Conservation (phyloP, 140 eudicot species). For the Bidens hawaiensis region DNA sequence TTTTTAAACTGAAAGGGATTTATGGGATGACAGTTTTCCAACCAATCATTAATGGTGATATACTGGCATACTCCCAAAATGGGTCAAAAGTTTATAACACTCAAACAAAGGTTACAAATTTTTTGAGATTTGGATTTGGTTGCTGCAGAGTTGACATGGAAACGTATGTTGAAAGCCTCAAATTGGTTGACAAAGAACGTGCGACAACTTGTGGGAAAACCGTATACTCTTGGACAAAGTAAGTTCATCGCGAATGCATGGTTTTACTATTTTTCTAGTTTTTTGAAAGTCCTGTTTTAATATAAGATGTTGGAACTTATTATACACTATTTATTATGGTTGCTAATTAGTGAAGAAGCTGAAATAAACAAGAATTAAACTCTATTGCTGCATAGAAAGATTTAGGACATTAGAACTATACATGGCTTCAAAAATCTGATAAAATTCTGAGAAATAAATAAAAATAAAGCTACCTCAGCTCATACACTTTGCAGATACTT, state of each 20-base stretch:
- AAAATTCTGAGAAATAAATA: slow-evolving; percentile 1
- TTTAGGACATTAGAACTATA: slow-evolving; percentile 19
- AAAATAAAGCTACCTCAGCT: neutral
- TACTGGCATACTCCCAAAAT: neutral
- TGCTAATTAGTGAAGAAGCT: slow-evolving; percentile 2
- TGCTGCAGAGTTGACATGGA: slow-evolving; percentile 6
- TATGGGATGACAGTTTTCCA: too few species aligned
- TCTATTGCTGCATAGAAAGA: slow-evolving; percentile 21
- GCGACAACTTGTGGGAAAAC: neutral
- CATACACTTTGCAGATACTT: slow-evolving; percentile 31
- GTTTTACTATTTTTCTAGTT: too few species aligned
- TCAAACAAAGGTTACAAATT: too few species aligned
- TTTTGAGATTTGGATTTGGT: too few species aligned
- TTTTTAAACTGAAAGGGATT: neutral
- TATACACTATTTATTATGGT: too few species aligned
- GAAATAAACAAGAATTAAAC: neutral
- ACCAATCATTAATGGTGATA: neutral
- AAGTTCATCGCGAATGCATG: too few species aligned
- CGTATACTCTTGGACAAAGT: neutral
- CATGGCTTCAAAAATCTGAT: slow-evolving; percentile 18
- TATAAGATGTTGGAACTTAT: too few species aligned
- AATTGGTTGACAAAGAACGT: slow-evolving; percentile 4
- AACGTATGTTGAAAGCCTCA: slow-evolving; percentile 10
- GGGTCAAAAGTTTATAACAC: neutral
- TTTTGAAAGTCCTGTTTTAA: too few species aligned